Conservation (phyloP, 768 basidiomycete species). For the Baorangia bicolor region DNA sequence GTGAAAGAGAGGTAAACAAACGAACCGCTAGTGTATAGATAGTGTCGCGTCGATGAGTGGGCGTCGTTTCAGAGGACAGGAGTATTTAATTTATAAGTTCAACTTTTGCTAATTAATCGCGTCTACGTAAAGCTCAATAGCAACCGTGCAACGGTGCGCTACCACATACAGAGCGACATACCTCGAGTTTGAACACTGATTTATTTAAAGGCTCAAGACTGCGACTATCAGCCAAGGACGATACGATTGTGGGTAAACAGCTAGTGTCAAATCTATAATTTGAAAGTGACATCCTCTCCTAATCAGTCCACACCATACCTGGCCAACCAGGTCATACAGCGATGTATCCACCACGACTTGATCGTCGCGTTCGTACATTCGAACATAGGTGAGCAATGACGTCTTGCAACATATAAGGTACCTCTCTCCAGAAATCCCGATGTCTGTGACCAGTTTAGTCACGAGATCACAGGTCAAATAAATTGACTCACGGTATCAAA, state of each 20-base stretch:
- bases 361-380: constrained; percentile 62
- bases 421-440: constrained; percentile 88
- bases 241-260: constrained; percentile 8
- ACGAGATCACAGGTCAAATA: constrained; percentile 1
- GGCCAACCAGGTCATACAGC: constrained; percentile 49
- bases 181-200: not conserved
- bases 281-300: not conserved
- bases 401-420: constrained; percentile 81
- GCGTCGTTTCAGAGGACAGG: constrained; percentile 20
- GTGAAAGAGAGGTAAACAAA: not conserved
- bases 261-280: constrained; percentile 6
- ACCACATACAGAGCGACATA: not conserved
- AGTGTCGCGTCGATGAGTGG: constrained; percentile 1
- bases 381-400: constrained; percentile 77
- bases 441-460: constrained; percentile 47
- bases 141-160: no score
- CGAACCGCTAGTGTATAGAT: not conserved
- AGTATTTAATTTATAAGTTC: constrained; percentile 23
- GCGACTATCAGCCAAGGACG: not conserved
- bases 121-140: constrained; percentile 14
- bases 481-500: constrained; percentile 74
- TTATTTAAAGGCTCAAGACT: not conserved
- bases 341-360: constrained; percentile 72
- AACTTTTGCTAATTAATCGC: constrained; percentile 13
- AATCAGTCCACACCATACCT: not conserved